Evolutionary conservation across 768 basidiomycete species (phyloP).

Genomic region (Leccinum imitatum): DNA sequence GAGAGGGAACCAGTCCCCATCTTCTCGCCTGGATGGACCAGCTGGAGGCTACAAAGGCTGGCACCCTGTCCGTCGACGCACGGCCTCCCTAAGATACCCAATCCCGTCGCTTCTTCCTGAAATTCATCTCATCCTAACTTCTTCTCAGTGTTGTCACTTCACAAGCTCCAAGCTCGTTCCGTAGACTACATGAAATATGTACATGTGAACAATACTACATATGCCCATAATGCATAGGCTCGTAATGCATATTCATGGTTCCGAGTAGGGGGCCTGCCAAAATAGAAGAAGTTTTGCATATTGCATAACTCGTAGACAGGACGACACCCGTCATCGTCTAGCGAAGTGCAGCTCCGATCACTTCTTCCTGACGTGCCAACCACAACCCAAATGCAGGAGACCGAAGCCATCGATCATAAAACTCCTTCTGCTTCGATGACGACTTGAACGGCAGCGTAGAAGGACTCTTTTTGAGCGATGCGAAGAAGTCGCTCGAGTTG

Average conservation of each 20-base stretch:
- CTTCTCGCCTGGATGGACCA: constrained; percentile 21
- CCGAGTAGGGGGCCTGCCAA: neutral
- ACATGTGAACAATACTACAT: neutral
- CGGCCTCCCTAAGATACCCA: constrained; percentile 16
- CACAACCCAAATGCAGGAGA: constrained; percentile 78
- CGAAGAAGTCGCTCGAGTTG: too few relatives aligned
- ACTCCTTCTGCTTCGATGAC: constrained; percentile 60
- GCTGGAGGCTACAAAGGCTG: constrained; percentile 23
- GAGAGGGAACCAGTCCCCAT: constrained; percentile 20
- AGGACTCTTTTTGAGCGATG: constrained; percentile 38
- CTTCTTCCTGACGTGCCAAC: constrained; percentile 74
- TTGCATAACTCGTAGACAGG: neutral
- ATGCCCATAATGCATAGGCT: neutral
- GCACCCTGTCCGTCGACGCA: constrained; percentile 26
- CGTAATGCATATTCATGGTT: neutral
- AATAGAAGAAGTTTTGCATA: neutral
- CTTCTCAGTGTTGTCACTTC: neutral
- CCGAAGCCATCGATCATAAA: constrained; percentile 76
- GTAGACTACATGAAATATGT: neutral
- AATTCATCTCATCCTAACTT: neutral
- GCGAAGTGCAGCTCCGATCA: constrained; percentile 46
- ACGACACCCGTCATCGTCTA: neutral
- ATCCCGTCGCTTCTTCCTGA: neutral
- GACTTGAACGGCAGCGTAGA: constrained; percentile 75
- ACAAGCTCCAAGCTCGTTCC: neutral